Evolutionary conservation across 2,329 filamentous ascomycete genomes (phyloP).

Genomic region (Zymoseptoria pseudotritici): DNA sequence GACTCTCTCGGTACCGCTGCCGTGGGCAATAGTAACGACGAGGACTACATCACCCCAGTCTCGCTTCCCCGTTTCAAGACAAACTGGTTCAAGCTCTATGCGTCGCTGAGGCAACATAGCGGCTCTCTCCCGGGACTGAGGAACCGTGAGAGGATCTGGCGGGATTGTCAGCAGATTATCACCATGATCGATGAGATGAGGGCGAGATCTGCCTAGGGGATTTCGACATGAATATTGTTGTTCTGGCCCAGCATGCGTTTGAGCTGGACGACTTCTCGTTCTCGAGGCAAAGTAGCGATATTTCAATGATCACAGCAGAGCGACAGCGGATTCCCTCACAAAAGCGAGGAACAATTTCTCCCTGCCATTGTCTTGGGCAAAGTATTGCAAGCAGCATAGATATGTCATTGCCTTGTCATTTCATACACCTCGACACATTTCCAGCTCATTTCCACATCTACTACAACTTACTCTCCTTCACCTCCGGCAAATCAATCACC

Average conservation of each 20-base stretch:
- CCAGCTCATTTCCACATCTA: too few species aligned
- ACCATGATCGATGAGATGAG: conserved; percentile 3
- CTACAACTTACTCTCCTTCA: conserved; percentile 40
- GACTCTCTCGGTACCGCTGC: background rate
- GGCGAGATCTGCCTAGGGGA: background rate
- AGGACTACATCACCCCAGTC: background rate
- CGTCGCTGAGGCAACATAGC: background rate
- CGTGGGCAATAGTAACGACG: background rate
- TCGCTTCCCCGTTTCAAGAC: background rate
- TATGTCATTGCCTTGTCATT: too few species aligned
- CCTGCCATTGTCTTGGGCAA: too few species aligned
- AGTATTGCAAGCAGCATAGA: too few species aligned
- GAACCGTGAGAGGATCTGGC: conserved; percentile 10
- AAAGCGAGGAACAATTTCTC: too few species aligned
- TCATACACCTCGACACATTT: too few species aligned
- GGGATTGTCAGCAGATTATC: conserved; percentile 7
- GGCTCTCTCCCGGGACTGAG: background rate
- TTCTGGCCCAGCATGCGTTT: too few species aligned
- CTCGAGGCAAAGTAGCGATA: too few species aligned
- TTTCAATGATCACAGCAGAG: too few species aligned
- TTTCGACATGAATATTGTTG: too few species aligned
- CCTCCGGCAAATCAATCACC: conserved; percentile 74
- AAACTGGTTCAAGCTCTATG: conserved; percentile 8
- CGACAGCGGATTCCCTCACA: too few species aligned
- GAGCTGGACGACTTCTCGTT: too few species aligned